These are phyloP conservation scores for Termitomyces sp. DNA, from an alignment of 768 basidiomycete species.

Conservation along the genomic window DNA sequence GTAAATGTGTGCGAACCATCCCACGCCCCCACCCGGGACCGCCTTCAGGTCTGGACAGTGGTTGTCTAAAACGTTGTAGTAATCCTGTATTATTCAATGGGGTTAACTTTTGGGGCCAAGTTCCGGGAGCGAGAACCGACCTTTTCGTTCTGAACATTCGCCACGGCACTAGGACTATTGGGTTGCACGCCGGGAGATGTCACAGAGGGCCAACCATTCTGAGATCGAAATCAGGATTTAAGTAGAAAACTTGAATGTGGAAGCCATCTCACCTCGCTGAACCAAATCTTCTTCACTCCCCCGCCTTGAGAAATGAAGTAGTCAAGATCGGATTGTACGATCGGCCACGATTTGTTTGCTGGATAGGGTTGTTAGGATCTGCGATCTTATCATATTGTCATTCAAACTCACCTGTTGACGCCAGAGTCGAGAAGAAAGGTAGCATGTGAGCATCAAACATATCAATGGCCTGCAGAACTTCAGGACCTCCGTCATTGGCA, in stretches of 20 bases:
- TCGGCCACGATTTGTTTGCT: conserved; percentile 62
- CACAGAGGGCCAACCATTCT: conserved; percentile 80
- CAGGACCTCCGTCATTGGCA: conserved; percentile 44
- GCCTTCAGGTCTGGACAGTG: conserved; percentile 63
- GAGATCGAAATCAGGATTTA: not conserved
- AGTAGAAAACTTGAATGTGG: not conserved
- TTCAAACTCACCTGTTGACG: conserved; percentile 46
- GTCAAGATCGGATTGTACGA: conserved; percentile 54
- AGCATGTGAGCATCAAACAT: conserved; percentile 68
- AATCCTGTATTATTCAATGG: conserved; percentile 43
- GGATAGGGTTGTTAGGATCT: not conserved
- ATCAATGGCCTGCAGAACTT: conserved; percentile 58
- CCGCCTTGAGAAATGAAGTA: conserved; percentile 63
- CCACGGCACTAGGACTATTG: conserved; percentile 59
- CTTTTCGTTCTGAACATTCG: conserved; percentile 58
- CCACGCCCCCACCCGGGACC: conserved; percentile 58
- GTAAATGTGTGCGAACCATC: conserved; percentile 84
- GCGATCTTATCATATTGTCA: not conserved
- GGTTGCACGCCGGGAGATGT: conserved; percentile 60
- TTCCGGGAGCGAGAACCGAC: conserved; percentile 28
- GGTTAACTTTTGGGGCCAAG: conserved; percentile 1
- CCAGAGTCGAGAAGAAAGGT: conserved; percentile 59
- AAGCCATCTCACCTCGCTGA: conserved; percentile 51
- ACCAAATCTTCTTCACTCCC: conserved; percentile 69
- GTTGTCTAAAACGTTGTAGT: conserved; percentile 59